phyloP scores from a whole-genome alignment of 495 filamentous ascomycete species.

The Neurospora sp. region DNA sequence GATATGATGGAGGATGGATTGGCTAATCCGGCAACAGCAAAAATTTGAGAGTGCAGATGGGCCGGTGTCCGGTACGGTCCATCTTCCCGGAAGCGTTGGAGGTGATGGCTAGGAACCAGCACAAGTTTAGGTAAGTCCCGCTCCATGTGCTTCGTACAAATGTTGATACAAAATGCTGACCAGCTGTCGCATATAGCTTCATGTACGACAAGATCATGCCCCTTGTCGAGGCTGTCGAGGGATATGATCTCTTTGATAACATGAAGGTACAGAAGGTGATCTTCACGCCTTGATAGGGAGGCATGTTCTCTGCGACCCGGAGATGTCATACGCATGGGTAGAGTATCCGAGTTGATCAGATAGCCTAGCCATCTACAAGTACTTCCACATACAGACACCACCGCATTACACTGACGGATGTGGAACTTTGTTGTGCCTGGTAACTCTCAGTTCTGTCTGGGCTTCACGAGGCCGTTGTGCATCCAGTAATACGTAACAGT shows the following conservation, averaged over 20 bases:
- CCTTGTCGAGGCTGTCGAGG: conserved; percentile 70
- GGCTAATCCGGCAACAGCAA: conserved; percentile 37
- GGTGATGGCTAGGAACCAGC: conserved; percentile 71
- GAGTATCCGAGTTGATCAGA: neutral
- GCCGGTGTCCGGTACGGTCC: conserved; percentile 81
- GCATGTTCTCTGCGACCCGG: neutral
- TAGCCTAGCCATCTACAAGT: neutral
- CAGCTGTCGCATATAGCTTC: conserved; percentile 47
- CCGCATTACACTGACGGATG: neutral
- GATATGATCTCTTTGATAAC: conserved; percentile 83
- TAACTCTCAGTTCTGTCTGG: conserved; percentile 67
- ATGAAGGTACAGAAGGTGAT: conserved; percentile 89
- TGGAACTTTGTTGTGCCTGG: neutral
- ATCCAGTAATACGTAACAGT: conserved; percentile 93
- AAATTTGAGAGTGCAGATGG: conserved; percentile 88
- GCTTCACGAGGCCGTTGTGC: conserved; percentile 92
- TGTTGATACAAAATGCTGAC: neutral
- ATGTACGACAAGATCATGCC: conserved; percentile 94
- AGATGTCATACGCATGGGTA: neutral
- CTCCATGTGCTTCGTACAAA: neutral
- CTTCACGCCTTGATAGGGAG: conserved; percentile 31
- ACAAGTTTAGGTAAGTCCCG: conserved; percentile 60
- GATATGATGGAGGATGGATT: neutral
- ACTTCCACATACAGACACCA: neutral
- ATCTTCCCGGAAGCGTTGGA: conserved; percentile 72